Conservation (phyloP, 257 asterid genomes). For the Ilex aquifolium region DNA sequence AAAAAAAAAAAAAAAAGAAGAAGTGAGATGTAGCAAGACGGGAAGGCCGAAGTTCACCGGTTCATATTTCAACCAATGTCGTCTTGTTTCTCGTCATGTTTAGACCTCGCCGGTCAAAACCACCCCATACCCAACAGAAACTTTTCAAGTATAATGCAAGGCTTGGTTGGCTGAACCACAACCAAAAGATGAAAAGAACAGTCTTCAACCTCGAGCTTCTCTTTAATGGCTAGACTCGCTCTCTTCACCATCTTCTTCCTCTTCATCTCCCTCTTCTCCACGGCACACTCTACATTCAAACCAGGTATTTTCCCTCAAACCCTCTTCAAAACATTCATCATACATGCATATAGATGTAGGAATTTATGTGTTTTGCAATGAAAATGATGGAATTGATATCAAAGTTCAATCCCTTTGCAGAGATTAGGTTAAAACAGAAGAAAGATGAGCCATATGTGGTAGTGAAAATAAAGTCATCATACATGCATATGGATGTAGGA, state of each 20-base stretch:
- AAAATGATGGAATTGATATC: no score
- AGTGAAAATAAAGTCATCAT: neutral
- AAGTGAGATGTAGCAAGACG: no score
- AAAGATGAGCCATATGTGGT: no score
- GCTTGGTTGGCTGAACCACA: slow-evolving; percentile 25
- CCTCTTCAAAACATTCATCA: slow-evolving; percentile 3
- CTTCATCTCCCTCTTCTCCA: slow-evolving; percentile 17
- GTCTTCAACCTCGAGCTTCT: slow-evolving; percentile 26
- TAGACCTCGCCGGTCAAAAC: slow-evolving; percentile 22
- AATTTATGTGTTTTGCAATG: no score
- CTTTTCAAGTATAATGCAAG: slow-evolving; percentile 20
- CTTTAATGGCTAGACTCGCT: slow-evolving; percentile 43
- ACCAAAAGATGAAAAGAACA: slow-evolving; percentile 62
- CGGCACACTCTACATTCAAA: neutral
- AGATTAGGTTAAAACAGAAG: no score
- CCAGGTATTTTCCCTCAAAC: slow-evolving; percentile 41
- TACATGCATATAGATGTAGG: neutral
- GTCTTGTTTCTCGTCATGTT: no score
- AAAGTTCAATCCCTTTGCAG: no score
- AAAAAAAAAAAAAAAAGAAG: no score
- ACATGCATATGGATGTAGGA: neutral
- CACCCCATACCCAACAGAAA: slow-evolving; percentile 2
- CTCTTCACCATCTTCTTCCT: slow-evolving; percentile 14
- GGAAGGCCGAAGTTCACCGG: no score
- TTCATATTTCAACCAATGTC: no score